These are phyloP conservation scores for Coniochaeta sp. DNA, from an alignment of 2,329 filamentous ascomycete species.

Conservation along the genomic window DNA sequence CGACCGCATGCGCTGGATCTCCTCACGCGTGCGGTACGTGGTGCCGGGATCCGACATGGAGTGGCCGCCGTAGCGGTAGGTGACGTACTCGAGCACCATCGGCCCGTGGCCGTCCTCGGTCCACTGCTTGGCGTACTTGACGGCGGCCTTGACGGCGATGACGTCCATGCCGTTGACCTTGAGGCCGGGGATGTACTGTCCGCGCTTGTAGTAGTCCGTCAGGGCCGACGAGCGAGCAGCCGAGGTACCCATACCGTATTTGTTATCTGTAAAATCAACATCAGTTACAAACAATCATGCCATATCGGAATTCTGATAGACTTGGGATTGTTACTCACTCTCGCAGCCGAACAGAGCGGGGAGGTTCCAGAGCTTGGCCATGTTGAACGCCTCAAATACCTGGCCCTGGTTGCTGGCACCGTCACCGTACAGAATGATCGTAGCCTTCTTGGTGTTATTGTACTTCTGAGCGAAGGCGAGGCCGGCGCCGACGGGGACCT, in stretches of 20 bases:
- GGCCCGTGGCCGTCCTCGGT: conserved; percentile 78
- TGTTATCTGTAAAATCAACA: conserved; percentile 75
- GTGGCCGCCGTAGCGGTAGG: conserved; percentile 98
- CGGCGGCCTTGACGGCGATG: conserved; percentile 92
- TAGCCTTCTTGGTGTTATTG: conserved; percentile 75
- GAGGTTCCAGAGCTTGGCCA: conserved; percentile 98
- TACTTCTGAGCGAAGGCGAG: conserved; percentile 98
- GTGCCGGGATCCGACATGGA: conserved; percentile 99
- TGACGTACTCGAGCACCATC: conserved; percentile 96
- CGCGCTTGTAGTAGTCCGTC: conserved; percentile 99
- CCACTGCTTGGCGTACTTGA: conserved; percentile 89
- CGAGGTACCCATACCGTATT: conserved; percentile 99
- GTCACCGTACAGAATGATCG: conserved; percentile 90
- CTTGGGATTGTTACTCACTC: conserved; percentile 58
- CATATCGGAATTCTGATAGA: background rate
- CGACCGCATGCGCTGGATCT: conserved; percentile 98
- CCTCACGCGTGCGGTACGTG: conserved; percentile 97
- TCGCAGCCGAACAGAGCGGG: conserved; percentile 96
- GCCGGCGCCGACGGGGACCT: conserved; percentile 94
- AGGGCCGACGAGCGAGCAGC: conserved; percentile 88
- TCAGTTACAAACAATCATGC: conserved; percentile 18
- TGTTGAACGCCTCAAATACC: conserved; percentile 99
- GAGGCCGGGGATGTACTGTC: conserved; percentile 97
- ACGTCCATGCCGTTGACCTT: conserved; percentile 99
- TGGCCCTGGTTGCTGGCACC: conserved; percentile 98